Base-by-base conservation (phyloP, 257 asterid species). In the Hygrophila difformis region DNA sequence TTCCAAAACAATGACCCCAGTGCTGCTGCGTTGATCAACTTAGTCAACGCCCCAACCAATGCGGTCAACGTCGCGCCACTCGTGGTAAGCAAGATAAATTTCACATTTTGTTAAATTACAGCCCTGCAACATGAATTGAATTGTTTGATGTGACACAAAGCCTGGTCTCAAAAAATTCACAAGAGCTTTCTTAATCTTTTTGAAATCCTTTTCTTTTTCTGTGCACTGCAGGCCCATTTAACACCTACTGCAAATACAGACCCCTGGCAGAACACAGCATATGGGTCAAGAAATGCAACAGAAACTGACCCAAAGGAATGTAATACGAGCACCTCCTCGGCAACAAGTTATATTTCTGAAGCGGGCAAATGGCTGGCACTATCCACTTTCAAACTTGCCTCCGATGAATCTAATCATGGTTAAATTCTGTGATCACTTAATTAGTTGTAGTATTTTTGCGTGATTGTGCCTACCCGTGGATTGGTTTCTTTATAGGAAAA, bases 341-440 rank as follows among this genome's bases (percentile, higher is more conserved):
- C 81, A 12, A 48, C 78, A n/a, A 55, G 76, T 46, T 38, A 71
- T 43, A 47, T 76, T 13, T 21, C 66, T 8, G 69, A 49, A 22
- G 66, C 47, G 35, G 71, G 73, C 4, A 75, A 67, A 43, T 80
- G 93, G 93, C 67, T 78, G 51, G 89, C 93, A 15, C 62, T 84
- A 51, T 74, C 87, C 16, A 53, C 76, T 59, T 63, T 66, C 40
- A 77, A 60, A 50, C 47, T 74, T 10, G 76, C 69, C 39, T 60
- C 81, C 8, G 72, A 70, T 40, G 72, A 75, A 33, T 78, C 75
- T 22, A 63, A 55, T 68, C 69, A 44, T 43, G 72, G 53, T 49
- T 65, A 64, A 56, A 28, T 51, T 22, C 15, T 22, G 29, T 28
- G 8, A 12, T 38, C 16, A n/a, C 7, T 14, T 13, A 2, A 14